These are phyloP conservation scores for Globisporangium apiculatum DNA, from an alignment of 352 stramenopile species.

Conservation along the genomic window DNA sequence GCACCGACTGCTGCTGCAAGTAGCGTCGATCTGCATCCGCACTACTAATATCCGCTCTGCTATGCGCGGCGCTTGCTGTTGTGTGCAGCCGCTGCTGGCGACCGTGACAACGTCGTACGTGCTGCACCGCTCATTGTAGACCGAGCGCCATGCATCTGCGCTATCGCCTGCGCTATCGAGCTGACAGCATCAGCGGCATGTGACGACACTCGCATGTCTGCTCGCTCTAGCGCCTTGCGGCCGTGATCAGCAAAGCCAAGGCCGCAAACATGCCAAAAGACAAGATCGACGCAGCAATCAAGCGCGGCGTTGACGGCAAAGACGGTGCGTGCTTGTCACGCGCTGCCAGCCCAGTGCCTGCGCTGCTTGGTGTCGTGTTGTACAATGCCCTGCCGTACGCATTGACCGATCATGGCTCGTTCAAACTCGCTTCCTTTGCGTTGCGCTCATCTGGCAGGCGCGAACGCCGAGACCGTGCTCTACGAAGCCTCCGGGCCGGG, in stretches of 20 bases:
- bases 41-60: not conserved
- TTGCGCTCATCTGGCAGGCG: slow-evolving; percentile 13
- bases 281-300: slow-evolving; percentile 77
- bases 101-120: slow-evolving; percentile 67
- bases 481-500: slow-evolving; percentile 70
- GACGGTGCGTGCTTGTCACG: slow-evolving; percentile 22
- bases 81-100: slow-evolving; percentile 37
- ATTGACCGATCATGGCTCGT: too few species aligned
- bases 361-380: too few species aligned
- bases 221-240: slow-evolving; percentile 25
- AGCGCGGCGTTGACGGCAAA: slow-evolving; percentile 76
- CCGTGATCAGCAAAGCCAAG: slow-evolving; percentile 67
- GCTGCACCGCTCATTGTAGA: not conserved
- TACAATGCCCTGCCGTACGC: too few species aligned
- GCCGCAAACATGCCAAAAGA: slow-evolving; percentile 80
- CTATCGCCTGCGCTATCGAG: too few species aligned
- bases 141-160: too few species aligned
- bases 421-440: not conserved
- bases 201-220: too few species aligned
- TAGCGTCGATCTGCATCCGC: too few species aligned
- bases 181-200: too few species aligned
- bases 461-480: slow-evolving; percentile 66
- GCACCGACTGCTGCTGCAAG: not conserved
- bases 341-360: too few species aligned
- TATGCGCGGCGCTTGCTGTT: not conserved